Base-by-base conservation (phyloP, 176 grass and related monocot genomes). In the Aegilops sharonensis region DNA sequence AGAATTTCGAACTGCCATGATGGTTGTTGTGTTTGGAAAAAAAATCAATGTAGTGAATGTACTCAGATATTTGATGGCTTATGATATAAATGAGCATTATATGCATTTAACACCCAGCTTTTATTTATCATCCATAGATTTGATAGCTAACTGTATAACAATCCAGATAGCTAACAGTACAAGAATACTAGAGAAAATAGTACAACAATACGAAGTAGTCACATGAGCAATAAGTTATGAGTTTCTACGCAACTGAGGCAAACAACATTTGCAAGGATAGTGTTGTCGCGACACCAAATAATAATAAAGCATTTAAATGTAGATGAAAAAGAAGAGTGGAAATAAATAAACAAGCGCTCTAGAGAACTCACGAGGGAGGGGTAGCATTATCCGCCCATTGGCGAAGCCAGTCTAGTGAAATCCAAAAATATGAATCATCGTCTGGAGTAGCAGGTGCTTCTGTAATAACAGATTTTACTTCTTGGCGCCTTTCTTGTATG, bases 321-420 rank as follows among this genome's bases (percentile, higher is more conserved):
- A 57, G 4, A 20, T 27, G 10, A 29, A 77, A 78, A 63, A 13
- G 27, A 67, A 57, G 13, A 63, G 6, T 27, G 62, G 4, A 27
- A 47, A 39, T 42, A 71, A 31, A 52, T 13, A 83, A 72, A 54
- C 18, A 68, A 20, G 13, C 4, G 30, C 32, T 84, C 40, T 30
- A 39, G 31, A 37, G 50, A 89, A 98, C 94, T 97, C 87, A 99
- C 97, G 63, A 34, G 77, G 85, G 89, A 89, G 94, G 90, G 42
- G 71, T 88, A 83, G 94, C 81, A 80, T 73, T 93, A 87, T 99
- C 97, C 78, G 92, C 92, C 97, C 97, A 99, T 73, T 92, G 92
- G 11, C 97, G 97, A 88, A 99, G 90, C 97, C 97, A 99, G 2
- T 99, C 97, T 77, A 85, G 81, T 84, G 97, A 99, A 80, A 99